Evolutionary conservation across 169 alveolate genomes (phyloP), one percentile per base, ranked within the genome.

Genomic region (Eimeria maxima): DNA sequence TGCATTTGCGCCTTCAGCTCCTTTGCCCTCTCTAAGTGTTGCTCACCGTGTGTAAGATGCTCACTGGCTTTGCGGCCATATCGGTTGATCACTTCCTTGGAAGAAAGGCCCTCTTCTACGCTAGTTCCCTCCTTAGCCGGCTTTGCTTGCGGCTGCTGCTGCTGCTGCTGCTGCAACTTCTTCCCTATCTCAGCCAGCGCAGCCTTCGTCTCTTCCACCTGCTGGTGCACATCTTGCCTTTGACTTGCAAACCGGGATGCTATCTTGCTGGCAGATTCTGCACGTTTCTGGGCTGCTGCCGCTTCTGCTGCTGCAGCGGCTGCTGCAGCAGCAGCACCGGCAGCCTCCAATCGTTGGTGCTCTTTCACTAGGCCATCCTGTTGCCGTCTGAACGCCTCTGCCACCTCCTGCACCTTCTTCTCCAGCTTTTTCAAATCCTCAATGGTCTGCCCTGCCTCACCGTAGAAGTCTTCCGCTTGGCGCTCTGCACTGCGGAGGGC

Each of bases 291-390:
- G 8, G 69, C 89, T 47, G 60, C 65, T 47, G 29, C 89, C 24
- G 57, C 89, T 27, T 78, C 83, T 73, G 55, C 83, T 29, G 55
- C 89, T 45, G 65, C 89, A 16, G 50, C 53, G 13, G 63, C 63
- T 76, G 87, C 55, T 22, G 90, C 69, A 2, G 90, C n/a, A 6
- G 63, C 71, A 22, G 89, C 57, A 6, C 69, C 69, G 11, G 27
- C 27, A 5, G 38, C 71, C n/a, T 76, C 42, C 20, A 42, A 27
- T 50, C 67, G 16, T n/a, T 53, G 44, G 50, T 47, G 33, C 71
- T 29, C 60, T 33, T 44, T 22, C 60, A 22, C 20, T 8, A 80
- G 47, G 44, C 27, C 0, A 11, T 47, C 69, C 20, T 50, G 73
- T 47, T 80, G 73, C 27, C 29, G n/a, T 16, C n/a, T 55, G 29